Base-by-base conservation (phyloP, 2,329 filamentous ascomycete genomes). In the Neoascochyta sp. region DNA sequence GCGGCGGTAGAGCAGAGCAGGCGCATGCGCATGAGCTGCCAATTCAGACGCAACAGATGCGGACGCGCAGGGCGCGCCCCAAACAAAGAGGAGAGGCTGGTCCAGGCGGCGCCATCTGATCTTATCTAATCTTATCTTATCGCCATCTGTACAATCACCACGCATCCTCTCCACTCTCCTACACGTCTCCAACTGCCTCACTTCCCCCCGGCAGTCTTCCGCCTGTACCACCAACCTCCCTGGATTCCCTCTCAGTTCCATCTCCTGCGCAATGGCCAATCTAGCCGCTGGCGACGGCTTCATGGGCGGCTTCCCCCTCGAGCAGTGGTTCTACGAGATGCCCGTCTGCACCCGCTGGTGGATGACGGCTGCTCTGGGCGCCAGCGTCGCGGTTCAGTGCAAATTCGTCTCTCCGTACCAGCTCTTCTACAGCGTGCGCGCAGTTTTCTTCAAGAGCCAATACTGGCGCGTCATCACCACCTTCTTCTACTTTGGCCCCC, bases 271-370 rank as follows among this genome's bases (percentile, higher is more conserved):
- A n/a, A 71, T 72, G 68, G 69, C 69, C 25, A 67, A 67, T 21
- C 60, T 66, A 20, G 47, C 48, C 24, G 65, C 59, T 40, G 63
- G 56, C 27, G 66, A 66, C 34, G 64, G 60, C 37, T 52, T 69
- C 35, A 68, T 69, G 41, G 49, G 49, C 33, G 74, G 76, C 41
- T 73, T 95, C 55, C 92, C 90, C 22, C 75, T 98, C 6, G 92
- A 96, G 66, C 83, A 90, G 49, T 98, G 92, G 92, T 96, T 95
- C 66, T 95, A 87, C 75, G 92, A 98, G 64, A 95, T 95, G 84
- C 92, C 92, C 3, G 80, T 92, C 15, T 94, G 89, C 65, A 98
- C 92, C 20, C 75, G 92, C 40, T 93, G 86, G 82, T 98, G 92
- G 92, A 96, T 92, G 13, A 89, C 87, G 14, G 88, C 89, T 4